Evolutionary conservation across 2,329 filamentous ascomycete genomes (phyloP).

Genomic region (Clathrospora elynae): DNA sequence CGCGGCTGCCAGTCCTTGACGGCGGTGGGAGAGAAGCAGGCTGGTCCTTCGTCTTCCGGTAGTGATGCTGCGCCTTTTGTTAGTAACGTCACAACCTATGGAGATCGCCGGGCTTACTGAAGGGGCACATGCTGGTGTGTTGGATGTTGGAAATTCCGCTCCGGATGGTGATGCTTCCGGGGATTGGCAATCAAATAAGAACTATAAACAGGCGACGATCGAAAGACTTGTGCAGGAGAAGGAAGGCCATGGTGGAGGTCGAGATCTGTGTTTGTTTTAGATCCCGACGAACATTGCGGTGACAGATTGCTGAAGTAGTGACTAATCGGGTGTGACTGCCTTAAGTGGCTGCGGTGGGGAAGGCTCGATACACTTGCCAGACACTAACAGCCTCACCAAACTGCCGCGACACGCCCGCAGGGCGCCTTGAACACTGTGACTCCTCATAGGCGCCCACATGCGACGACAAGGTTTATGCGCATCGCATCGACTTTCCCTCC

Average conservation of each 20-base stretch:
- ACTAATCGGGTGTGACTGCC: conserved; percentile 40
- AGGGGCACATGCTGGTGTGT: conserved; percentile 42
- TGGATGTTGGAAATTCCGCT: conserved; percentile 32
- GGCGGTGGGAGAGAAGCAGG: conserved; percentile 37
- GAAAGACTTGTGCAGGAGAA: conserved; percentile 25
- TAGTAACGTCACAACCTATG: conserved; percentile 13
- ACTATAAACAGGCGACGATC: conserved; percentile 27
- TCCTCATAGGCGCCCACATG: conserved; percentile 26
- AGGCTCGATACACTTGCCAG: conserved; percentile 36
- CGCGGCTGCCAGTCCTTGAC: conserved; percentile 46
- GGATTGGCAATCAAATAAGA: conserved; percentile 14
- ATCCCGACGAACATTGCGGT: conserved; percentile 29
- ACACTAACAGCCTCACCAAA: conserved; percentile 37
- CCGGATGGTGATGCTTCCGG: conserved; percentile 38
- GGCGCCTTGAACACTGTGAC: conserved; percentile 14
- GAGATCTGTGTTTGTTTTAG: conserved; percentile 47
- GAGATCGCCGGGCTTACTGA: conserved; percentile 33
- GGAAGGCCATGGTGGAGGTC: conserved; percentile 37
- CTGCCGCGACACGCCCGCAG: conserved; percentile 31
- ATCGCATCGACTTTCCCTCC: conserved; percentile 30
- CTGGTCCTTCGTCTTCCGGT: conserved; percentile 38
- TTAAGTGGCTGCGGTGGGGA: conserved; percentile 10
- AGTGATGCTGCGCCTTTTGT: conserved; percentile 31
- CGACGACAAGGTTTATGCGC: conserved; percentile 21
- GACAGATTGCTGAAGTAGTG: conserved; percentile 20